phyloP scores from a whole-genome alignment of 345 rosid species.

The Excoecaria cochinchinensis region DNA sequence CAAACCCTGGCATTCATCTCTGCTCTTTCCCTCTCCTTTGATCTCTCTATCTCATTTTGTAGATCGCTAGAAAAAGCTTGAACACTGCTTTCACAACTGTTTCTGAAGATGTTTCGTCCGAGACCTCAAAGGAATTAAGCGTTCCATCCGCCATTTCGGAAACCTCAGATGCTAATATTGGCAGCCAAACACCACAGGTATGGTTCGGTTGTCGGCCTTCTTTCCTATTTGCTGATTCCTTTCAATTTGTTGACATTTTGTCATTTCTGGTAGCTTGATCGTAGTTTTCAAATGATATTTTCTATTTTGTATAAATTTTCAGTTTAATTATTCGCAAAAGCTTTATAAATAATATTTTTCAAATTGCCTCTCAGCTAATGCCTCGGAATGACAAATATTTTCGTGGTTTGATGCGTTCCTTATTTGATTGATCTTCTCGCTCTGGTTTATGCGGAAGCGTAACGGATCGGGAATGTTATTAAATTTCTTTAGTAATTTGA shows the following conservation, averaged over 20 bases:
- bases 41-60: neutral
- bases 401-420: neutral
- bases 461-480: no score
- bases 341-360: neutral
- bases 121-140: constrained; percentile 18
- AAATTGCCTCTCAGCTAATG: neutral
- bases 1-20: neutral
- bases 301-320: neutral
- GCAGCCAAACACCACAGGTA: constrained; percentile 17
- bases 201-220: neutral
- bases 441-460: no score
- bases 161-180: constrained; percentile 7
- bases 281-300: neutral
- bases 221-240: neutral
- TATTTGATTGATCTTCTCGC: no score
- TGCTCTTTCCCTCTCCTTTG: neutral
- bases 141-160: constrained; percentile 25
- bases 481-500: neutral
- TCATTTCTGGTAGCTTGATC: neutral
- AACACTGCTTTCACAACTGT: constrained; percentile 13
- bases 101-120: constrained; percentile 16
- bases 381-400: neutral
- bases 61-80: constrained; percentile 32
- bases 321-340: neutral
- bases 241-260: neutral